Evolutionary conservation across 176 grass and related monocot genomes (phyloP).

Genomic region (Rhynchospora tenuis): DNA sequence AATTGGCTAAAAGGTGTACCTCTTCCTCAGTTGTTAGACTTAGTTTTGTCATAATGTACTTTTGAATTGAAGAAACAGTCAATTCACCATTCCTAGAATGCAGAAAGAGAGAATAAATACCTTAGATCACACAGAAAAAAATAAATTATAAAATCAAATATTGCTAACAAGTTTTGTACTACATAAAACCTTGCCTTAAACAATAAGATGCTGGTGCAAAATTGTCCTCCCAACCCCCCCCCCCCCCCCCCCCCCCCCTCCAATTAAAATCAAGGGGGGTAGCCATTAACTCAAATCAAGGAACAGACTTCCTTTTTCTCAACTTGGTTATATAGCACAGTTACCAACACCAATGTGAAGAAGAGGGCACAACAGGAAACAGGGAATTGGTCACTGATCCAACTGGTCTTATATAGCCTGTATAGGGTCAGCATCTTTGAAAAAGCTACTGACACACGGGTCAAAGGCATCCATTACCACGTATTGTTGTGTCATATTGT

Average conservation of each 20-base stretch:
- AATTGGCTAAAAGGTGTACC: conserved; percentile 34
- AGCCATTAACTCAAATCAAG: background rate
- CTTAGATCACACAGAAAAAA: background rate
- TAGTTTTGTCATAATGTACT: conserved; percentile 66
- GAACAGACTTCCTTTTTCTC: background rate
- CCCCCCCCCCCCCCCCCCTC: too few species aligned
- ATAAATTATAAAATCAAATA: background rate
- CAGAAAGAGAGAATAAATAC: conserved; percentile 8
- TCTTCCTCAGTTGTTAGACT: conserved; percentile 62
- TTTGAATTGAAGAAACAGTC: conserved; percentile 61
- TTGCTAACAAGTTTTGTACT: background rate
- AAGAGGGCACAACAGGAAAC: background rate
- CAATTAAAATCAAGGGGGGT: background rate
- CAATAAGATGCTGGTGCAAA: background rate
- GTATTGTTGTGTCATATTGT: background rate
- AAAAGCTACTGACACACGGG: background rate
- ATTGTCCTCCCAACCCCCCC: too few species aligned
- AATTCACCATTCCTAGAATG: conserved; percentile 63
- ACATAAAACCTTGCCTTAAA: background rate
- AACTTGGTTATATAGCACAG: background rate
- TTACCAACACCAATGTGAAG: background rate
- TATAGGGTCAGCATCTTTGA: background rate
- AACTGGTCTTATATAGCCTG: background rate
- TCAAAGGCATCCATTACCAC: background rate
- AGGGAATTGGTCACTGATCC: background rate